phyloP scores from a whole-genome alignment of 352 stramenopile genomes.

The Pythium volutum region DNA sequence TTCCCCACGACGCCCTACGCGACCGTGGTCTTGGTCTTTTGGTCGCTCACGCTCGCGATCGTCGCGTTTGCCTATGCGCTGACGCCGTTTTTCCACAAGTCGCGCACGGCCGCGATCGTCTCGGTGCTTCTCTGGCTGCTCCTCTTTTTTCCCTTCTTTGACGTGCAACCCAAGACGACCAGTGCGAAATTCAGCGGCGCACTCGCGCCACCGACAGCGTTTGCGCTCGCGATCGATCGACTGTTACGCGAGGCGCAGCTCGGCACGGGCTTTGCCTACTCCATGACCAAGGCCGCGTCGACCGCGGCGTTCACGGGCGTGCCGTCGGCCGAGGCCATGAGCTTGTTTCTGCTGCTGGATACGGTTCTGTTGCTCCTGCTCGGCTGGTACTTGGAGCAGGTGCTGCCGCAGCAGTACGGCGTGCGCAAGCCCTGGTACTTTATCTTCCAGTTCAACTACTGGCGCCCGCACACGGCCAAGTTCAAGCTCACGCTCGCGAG shows the following conservation, averaged over 20 bases:
- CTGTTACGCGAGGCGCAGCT: slow-evolving; percentile 56
- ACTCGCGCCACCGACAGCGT: slow-evolving; percentile 58
- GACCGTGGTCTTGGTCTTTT: slow-evolving; percentile 69
- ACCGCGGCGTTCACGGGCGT: slow-evolving; percentile 36
- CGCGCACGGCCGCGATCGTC: slow-evolving; percentile 50
- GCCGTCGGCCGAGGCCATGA: slow-evolving; percentile 47
- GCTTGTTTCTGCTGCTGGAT: slow-evolving; percentile 72
- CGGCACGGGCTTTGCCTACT: slow-evolving; percentile 60
- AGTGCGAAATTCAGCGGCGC: slow-evolving; percentile 49
- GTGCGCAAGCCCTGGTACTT: slow-evolving; percentile 91
- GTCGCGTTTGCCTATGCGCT: slow-evolving; percentile 66
- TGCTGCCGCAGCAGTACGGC: slow-evolving; percentile 90
- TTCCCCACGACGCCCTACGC: slow-evolving; percentile 55
- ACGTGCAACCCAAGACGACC: slow-evolving; percentile 38
- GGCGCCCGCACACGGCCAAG: slow-evolving; percentile 16
- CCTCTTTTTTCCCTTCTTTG: slow-evolving; percentile 72
- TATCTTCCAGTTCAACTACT: slow-evolving; percentile 51
- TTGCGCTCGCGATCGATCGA: slow-evolving; percentile 59
- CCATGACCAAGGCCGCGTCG: slow-evolving; percentile 34
- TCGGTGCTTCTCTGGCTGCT: slow-evolving; percentile 71
- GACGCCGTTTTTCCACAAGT: slow-evolving; percentile 70
- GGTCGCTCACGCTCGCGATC: slow-evolving; percentile 52
- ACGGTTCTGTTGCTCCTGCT: slow-evolving; percentile 74
- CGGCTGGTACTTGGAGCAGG: slow-evolving; percentile 91
- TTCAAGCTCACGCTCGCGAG: slow-evolving; percentile 18